Evolutionary conservation across 208 protist genomes (phyloP).

Genomic region (Leptomonas pyrrhocoris): DNA sequence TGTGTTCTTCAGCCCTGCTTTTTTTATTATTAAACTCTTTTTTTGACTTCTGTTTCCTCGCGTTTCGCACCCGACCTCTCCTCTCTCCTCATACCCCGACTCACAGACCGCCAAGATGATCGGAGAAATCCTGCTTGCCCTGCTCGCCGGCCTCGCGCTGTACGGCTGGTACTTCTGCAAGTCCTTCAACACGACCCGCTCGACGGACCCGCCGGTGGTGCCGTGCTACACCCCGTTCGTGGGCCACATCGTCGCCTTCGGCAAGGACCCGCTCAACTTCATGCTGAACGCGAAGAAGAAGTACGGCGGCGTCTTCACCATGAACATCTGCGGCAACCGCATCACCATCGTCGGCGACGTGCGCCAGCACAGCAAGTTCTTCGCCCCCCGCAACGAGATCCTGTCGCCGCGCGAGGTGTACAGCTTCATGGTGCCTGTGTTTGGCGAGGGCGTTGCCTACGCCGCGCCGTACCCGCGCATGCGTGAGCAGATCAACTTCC

Average conservation of each 20-base stretch:
- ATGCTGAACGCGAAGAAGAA: conserved; percentile 64
- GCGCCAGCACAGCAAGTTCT: conserved; percentile 81
- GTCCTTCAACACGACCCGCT: conserved; percentile 79
- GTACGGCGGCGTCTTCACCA: conserved; percentile 77
- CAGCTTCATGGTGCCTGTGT: conserved; percentile 86
- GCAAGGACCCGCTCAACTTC: conserved; percentile 70
- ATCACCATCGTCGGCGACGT: conserved; percentile 81
- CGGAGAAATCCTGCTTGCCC: conserved; percentile 50
- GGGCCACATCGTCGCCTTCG: conserved; percentile 79
- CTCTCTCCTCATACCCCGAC: background rate
- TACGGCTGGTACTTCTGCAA: conserved; percentile 83
- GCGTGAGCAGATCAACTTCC: conserved; percentile 89
- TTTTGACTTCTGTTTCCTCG: background rate
- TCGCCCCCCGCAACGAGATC: conserved; percentile 82
- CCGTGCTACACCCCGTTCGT: conserved; percentile 61
- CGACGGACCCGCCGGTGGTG: conserved; percentile 79
- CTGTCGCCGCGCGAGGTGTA: conserved; percentile 87
- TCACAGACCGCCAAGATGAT: conserved; percentile 43
- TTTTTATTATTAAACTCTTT: conserved; percentile 10
- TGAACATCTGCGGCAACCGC: conserved; percentile 84
- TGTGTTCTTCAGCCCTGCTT: background rate
- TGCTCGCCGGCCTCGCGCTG: conserved; percentile 50
- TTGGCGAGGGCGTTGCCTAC: conserved; percentile 88
- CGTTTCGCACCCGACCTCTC: background rate
- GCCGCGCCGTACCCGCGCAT: conserved; percentile 80